Percentiles rank a stretch among this genome's conserved stretches.
These are phyloP conservation scores for Cercophora newfieldiana DNA, from an alignment of 495 filamentous ascomycete species.

Conservation along the genomic window DNA sequence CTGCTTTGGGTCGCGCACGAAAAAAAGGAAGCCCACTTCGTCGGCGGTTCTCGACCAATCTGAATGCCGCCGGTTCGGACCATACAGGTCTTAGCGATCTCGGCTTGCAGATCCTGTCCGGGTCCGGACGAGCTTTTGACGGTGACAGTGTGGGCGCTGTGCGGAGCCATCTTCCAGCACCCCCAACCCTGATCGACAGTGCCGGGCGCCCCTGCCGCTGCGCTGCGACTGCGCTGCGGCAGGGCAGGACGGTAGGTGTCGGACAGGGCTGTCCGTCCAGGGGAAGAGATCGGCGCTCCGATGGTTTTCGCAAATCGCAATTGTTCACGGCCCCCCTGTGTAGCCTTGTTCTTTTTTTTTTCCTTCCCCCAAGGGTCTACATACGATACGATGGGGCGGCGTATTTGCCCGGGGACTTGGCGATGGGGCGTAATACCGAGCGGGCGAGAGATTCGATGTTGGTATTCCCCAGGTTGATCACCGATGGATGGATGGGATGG, in stretches of 20 bases:
- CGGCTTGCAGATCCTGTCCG: constrained; percentile 8
- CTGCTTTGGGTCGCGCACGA: neutral
- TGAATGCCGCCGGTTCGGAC: constrained; percentile 2
- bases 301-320: neutral
- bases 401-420: neutral
- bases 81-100: constrained; percentile 5
- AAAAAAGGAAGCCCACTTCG: neutral
- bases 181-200: neutral
- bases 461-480: neutral
- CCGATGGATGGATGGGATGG: neutral
- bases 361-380: no score
- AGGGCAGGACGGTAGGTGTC: neutral
- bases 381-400: no score
- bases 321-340: neutral
- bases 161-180: neutral
- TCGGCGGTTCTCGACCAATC: constrained; percentile 9
- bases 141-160: neutral
- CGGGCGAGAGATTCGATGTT: neutral
- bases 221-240: neutral
- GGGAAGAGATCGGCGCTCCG: neutral
- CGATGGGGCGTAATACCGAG: neutral
- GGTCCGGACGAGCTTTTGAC: neutral
- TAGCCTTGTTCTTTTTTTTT: neutral
- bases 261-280: neutral
- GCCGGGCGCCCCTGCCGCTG: neutral